These are phyloP conservation scores for Lactarius deliciosus DNA, from an alignment of 768 basidiomycete species.

Conservation along the genomic window DNA sequence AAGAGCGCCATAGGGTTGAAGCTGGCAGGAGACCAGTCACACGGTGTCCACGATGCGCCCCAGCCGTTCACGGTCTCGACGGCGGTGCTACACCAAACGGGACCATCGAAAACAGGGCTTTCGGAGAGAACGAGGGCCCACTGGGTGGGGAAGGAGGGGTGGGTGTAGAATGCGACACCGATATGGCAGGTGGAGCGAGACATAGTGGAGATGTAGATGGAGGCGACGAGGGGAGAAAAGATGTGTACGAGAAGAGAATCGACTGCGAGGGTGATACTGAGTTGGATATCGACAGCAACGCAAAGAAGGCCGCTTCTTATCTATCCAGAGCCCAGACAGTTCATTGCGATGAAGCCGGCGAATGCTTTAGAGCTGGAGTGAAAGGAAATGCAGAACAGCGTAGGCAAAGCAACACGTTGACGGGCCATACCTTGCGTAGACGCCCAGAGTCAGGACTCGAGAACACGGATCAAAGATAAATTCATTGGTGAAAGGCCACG, in stretches of 20 bases:
- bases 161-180: slow-evolving; percentile 11
- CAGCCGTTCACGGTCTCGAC: slow-evolving; percentile 18
- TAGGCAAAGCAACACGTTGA: background rate
- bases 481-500: background rate
- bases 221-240: background rate
- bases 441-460: background rate
- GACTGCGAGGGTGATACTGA: background rate
- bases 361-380: background rate
- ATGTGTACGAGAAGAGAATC: background rate
- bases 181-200: slow-evolving; percentile 9
- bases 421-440: background rate
- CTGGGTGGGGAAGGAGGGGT: slow-evolving; percentile 12
- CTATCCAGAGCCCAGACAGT: background rate
- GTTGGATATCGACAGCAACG: background rate
- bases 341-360: background rate
- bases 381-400: background rate
- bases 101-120: slow-evolving; percentile 3
- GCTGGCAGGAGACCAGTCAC: slow-evolving; percentile 6
- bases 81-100: slow-evolving; percentile 12
- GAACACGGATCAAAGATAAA: background rate
- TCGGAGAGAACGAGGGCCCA: slow-evolving; percentile 16
- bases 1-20: slow-evolving; percentile 9
- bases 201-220: background rate
- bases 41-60: slow-evolving; percentile 6
- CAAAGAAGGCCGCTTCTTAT: background rate